A percentile compares a stretch with the other conserved stretches of the same genome.
These are phyloP conservation scores for Phytophthora brassicae DNA, from an alignment of 352 stramenopile species.

Conservation along the genomic window DNA sequence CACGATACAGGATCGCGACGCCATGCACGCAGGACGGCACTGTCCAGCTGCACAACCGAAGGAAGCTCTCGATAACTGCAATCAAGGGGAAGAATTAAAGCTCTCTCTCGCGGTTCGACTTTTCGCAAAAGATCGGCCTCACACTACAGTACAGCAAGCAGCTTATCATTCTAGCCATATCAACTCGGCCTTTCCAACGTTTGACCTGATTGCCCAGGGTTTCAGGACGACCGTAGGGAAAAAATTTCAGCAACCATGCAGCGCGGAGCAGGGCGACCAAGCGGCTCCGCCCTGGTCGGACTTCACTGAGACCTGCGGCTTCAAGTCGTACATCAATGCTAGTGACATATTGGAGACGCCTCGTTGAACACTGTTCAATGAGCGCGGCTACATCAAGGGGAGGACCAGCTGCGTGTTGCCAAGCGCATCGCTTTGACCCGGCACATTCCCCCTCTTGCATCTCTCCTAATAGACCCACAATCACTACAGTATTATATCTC, in stretches of 20 bases:
- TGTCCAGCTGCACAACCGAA: neutral
- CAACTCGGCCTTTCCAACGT: neutral
- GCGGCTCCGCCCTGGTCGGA: neutral
- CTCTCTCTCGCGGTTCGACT: slow-evolving; percentile 29
- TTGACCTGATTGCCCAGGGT: neutral
- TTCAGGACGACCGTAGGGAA: neutral
- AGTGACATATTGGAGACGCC: neutral
- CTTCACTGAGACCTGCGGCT: neutral
- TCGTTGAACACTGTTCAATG: too few relatives aligned
- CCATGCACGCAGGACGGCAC: neutral
- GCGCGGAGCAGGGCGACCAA: too few relatives aligned
- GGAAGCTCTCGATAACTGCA: neutral
- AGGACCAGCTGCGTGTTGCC: slow-evolving; percentile 19
- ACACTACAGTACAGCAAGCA: too few relatives aligned
- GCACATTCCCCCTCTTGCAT: neutral
- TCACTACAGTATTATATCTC: neutral
- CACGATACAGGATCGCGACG: too few relatives aligned
- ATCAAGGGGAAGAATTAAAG: slow-evolving; percentile 14
- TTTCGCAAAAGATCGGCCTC: slow-evolving; percentile 20
- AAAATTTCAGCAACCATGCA: neutral
- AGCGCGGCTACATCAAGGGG: too few relatives aligned
- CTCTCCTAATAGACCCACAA: slow-evolving; percentile 9
- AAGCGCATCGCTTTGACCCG: slow-evolving; percentile 9
- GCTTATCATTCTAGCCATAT: too few relatives aligned
- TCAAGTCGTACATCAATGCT: neutral